These are phyloP conservation scores for Coniophora puteana DNA, from an alignment of 1,284 basidiomycete species.

Conservation along the genomic window DNA sequence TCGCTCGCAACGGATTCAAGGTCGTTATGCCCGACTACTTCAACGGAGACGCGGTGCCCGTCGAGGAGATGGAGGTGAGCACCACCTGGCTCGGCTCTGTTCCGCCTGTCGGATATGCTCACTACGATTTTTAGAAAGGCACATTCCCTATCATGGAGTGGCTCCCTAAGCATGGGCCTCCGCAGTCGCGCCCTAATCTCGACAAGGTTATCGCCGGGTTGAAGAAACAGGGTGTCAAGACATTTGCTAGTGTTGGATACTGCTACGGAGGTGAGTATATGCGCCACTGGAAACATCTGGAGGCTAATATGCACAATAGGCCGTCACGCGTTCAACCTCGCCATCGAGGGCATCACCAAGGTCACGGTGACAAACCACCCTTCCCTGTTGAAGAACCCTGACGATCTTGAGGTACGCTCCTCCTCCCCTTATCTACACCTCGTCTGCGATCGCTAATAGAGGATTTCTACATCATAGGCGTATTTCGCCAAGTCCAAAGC, in stretches of 20 bases:
- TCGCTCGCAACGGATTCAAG: slow-evolving; percentile 46
- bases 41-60: slow-evolving; percentile 35
- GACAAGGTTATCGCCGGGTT: slow-evolving; percentile 26
- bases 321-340: slow-evolving; percentile 32
- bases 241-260: slow-evolving; percentile 25
- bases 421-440: neutral
- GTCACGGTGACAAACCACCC: slow-evolving; percentile 37
- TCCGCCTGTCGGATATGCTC: neutral
- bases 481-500: slow-evolving; percentile 26
- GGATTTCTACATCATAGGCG: slow-evolving; percentile 23
- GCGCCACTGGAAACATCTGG: neutral
- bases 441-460: too few relatives aligned
- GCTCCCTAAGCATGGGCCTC: slow-evolving; percentile 17
- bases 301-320: slow-evolving; percentile 26
- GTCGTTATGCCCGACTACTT: slow-evolving; percentile 41
- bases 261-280: slow-evolving; percentile 25
- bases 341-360: slow-evolving; percentile 27
- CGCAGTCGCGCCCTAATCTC: slow-evolving; percentile 22
- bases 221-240: slow-evolving; percentile 19
- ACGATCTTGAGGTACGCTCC: slow-evolving; percentile 28
- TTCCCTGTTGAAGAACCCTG: slow-evolving; percentile 34
- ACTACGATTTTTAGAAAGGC: neutral
- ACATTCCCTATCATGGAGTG: slow-evolving; percentile 15
- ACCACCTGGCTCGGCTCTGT: neutral
- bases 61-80: slow-evolving; percentile 12